phyloP scores from a whole-genome alignment of 2,329 filamentous ascomycete genomes.

The Diaporthe sp. region DNA sequence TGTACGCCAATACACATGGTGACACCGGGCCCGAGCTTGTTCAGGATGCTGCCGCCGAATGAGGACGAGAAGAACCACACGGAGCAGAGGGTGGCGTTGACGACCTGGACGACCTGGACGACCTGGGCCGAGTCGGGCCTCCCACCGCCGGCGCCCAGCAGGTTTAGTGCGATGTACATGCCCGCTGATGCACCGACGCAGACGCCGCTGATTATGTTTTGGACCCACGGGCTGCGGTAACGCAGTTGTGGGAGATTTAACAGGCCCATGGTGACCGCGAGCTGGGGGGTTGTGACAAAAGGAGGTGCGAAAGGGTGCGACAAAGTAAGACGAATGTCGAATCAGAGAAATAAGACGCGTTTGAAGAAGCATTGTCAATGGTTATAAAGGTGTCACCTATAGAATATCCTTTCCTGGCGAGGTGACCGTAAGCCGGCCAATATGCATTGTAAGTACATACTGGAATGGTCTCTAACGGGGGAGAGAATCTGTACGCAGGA shows the following conservation, averaged over 20 bases:
- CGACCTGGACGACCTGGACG: constrained; percentile 48
- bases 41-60: constrained; percentile 47
- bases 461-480: not conserved
- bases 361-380: not conserved
- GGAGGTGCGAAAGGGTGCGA: not conserved
- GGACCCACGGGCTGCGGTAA: constrained; percentile 5
- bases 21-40: constrained; percentile 45
- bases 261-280: not conserved
- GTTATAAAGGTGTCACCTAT: not conserved
- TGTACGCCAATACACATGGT: constrained; percentile 39
- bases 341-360: not conserved
- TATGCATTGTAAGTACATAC: not conserved
- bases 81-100: constrained; percentile 47
- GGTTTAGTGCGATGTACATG: constrained; percentile 23
- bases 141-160: constrained; percentile 48
- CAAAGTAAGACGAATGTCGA: not conserved
- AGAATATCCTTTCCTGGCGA: not conserved
- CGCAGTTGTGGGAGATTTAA: constrained; percentile 13
- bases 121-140: constrained; percentile 46
- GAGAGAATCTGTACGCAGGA: too few species aligned
- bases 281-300: fast-evolving
- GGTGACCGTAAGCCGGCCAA: not conserved
- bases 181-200: constrained; percentile 20
- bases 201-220: constrained; percentile 22
- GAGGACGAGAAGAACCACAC: constrained; percentile 48